A percentile compares a stretch with the other conserved stretches of the same genome.
These are phyloP conservation scores for Juglanconis sp. DNA, from an alignment of 2,329 filamentous ascomycete species.

Conservation along the genomic window DNA sequence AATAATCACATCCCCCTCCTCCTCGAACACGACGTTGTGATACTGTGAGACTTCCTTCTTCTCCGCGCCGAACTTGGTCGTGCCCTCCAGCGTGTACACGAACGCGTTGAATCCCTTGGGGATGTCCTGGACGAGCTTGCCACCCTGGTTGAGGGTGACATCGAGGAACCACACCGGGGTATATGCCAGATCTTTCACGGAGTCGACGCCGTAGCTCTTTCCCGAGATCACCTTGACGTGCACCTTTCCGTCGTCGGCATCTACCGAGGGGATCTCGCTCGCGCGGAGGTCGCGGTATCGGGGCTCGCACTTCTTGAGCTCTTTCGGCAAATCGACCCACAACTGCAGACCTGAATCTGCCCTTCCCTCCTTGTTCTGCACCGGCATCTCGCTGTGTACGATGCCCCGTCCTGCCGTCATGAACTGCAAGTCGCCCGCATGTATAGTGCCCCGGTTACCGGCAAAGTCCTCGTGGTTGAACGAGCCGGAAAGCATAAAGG, in stretches of 20 bases:
- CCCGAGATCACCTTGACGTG: constrained; percentile 88
- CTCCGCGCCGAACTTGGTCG: constrained; percentile 58
- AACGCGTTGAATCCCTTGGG: constrained; percentile 88
- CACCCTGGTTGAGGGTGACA: constrained; percentile 75
- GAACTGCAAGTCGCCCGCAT: constrained; percentile 89
- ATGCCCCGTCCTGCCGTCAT: constrained; percentile 94
- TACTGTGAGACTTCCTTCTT: constrained; percentile 60
- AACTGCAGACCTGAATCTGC: constrained; percentile 86
- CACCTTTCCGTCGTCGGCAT: constrained; percentile 69
- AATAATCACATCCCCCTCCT: constrained; percentile 71
- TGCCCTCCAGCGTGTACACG: constrained; percentile 78
- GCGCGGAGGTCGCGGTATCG: constrained; percentile 83
- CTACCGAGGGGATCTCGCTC: constrained; percentile 73
- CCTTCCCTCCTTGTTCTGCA: constrained; percentile 67
- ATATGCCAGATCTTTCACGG: constrained; percentile 85
- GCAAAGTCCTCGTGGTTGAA: constrained; percentile 93
- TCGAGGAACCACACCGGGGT: constrained; percentile 97
- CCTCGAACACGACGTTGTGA: constrained; percentile 87
- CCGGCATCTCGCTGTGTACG: constrained; percentile 94
- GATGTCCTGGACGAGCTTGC: constrained; percentile 69
- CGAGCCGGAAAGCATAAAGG: constrained; percentile 80
- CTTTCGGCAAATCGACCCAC: constrained; percentile 85
- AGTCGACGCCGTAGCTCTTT: constrained; percentile 78
- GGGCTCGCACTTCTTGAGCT: constrained; percentile 85
- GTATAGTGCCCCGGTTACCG: constrained; percentile 79